Evolutionary conservation across 176 grass and related monocot species (phyloP).

Genomic region (Oryza glumipatula): DNA sequence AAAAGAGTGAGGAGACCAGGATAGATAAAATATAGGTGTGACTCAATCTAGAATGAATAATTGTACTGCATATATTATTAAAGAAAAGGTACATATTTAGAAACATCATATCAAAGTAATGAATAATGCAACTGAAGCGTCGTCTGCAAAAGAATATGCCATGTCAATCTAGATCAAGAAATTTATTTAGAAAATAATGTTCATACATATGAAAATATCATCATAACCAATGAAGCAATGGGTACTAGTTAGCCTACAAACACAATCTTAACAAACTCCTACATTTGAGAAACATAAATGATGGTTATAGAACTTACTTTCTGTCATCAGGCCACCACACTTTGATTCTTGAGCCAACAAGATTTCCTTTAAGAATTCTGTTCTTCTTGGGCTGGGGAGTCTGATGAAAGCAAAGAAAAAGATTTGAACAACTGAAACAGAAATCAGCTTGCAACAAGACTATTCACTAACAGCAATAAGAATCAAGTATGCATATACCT

Average conservation of each 20-base stretch:
- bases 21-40: not conserved
- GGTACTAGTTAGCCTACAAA: not conserved
- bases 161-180: not conserved
- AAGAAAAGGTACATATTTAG: not conserved
- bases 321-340: slow-evolving; percentile 94
- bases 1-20: not conserved
- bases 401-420: slow-evolving; percentile 45
- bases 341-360: slow-evolving; percentile 77
- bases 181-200: not conserved
- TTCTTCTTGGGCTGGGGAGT: slow-evolving; percentile 46
- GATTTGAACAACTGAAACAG: slow-evolving; percentile 3
- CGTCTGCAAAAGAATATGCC: not conserved
- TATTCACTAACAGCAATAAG: slow-evolving; percentile 6
- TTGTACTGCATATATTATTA: slow-evolving; percentile 9
- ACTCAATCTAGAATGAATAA: not conserved
- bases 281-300: slow-evolving; percentile 28
- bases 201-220: not conserved
- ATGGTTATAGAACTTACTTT: slow-evolving; percentile 52
- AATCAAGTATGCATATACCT: slow-evolving; percentile 49
- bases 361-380: slow-evolving; percentile 51
- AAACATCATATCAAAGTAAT: slow-evolving; percentile 5
- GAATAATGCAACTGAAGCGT: not conserved
- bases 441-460: slow-evolving; percentile 28
- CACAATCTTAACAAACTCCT: slow-evolving; percentile 30
- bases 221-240: not conserved